Evolutionary conservation across 176 grass and related monocot genomes (phyloP), one percentile per base, ranked within the genome.

Genomic region (Oryza meyeriana): DNA sequence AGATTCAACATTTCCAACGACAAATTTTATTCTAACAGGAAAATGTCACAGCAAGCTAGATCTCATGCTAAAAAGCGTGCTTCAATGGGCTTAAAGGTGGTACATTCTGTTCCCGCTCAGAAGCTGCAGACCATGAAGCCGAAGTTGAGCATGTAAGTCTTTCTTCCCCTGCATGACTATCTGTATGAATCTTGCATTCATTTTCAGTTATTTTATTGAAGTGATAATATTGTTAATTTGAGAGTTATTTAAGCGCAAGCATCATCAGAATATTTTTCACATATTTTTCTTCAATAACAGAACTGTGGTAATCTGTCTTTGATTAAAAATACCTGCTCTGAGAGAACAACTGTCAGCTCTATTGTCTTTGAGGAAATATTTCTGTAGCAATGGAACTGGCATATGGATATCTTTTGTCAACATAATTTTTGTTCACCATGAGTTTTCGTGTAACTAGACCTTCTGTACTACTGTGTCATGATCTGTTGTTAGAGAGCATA

Each of bases 111-210:
- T 71, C 92, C 95, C 66, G 92, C 92, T 81, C 83, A 93, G 72
- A 98, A 98, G 72, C 85, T 98, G 79, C 92, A 95, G 85, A 91
- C 92, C 72, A 98, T 98, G 87, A 98, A 98, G 78, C 88, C 87
- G 35, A 91, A 68, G 30, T 73, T 98, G 71, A 95, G 93, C 90
- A 87, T 85, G 96, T 93, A 98, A 50, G 79, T 22, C 72, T 11
- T 29, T 76, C 35, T 64, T 14, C 42, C 12, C 24, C 10, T 75
- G 31, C 45, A 48, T 48, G 45, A 17, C 14, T 75, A 47, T 74
- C 64, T 20, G 6, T 31, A 55, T 81, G 33, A 39, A 26, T 52
- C 16, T 80, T 63, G 28, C 52, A 76, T 62, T 72, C 20, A 64
- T 76, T 89, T 4, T 75, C 27, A 57, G 48, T 63, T 76, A 42